Percentiles rank a stretch among this genome's conserved stretches.
These are phyloP conservation scores for Hawksworthiomyces lignivorus DNA, from an alignment of 2,329 filamentous ascomycete genomes.

Conservation along the genomic window DNA sequence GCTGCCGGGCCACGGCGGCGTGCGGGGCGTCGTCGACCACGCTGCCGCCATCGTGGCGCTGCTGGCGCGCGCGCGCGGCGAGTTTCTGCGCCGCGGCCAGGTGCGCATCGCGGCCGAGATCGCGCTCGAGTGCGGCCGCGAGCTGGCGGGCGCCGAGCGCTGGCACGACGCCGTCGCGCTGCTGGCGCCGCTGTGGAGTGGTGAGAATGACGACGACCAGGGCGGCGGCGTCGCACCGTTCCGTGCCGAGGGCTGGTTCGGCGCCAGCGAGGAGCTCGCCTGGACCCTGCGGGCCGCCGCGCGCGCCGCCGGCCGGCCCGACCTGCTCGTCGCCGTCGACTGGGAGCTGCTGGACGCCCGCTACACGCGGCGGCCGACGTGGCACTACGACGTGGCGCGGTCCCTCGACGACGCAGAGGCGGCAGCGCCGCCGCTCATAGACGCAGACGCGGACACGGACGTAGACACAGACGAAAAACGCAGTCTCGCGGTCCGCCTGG, in stretches of 20 bases:
- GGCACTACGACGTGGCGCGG: slow-evolving; percentile 54
- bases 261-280: slow-evolving; percentile 51
- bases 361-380: slow-evolving; percentile 46
- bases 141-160: slow-evolving; percentile 40
- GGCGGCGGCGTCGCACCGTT: not conserved
- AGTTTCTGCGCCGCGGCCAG: slow-evolving; percentile 49
- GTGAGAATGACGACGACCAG: no score
- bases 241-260: slow-evolving; percentile 51
- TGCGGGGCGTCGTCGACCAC: slow-evolving; percentile 48
- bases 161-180: slow-evolving; percentile 49
- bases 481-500: no score
- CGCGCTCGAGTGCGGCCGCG: slow-evolving; percentile 48
- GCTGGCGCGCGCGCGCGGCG: slow-evolving; percentile 41
- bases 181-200: slow-evolving; percentile 51
- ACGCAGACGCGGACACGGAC: not conserved
- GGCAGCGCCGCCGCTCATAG: not conserved
- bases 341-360: slow-evolving; percentile 57
- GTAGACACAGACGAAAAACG: slow-evolving; percentile 27
- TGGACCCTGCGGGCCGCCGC: slow-evolving; percentile 55
- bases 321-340: slow-evolving; percentile 53
- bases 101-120: slow-evolving; percentile 47
- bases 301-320: slow-evolving; percentile 40
- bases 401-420: slow-evolving; percentile 29
- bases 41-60: slow-evolving; percentile 45
- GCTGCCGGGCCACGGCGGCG: slow-evolving; percentile 22